A percentile compares a stretch with the other conserved stretches of the same genome.
These are phyloP conservation scores for Fusarium begoniae DNA, from an alignment of 2,329 filamentous ascomycete species.

Conservation along the genomic window DNA sequence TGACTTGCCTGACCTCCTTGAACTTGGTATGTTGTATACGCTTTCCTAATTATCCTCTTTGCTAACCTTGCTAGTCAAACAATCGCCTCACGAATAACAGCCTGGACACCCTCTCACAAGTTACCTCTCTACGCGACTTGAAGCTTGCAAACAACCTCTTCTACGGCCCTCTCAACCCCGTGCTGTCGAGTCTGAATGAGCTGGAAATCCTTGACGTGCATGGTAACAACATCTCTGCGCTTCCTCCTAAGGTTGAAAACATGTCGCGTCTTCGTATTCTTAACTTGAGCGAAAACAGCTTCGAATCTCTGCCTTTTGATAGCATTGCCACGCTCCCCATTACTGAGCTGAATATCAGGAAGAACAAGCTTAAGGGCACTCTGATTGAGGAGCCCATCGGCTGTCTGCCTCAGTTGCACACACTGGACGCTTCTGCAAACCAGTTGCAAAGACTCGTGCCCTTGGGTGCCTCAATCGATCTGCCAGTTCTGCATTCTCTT, in stretches of 20 bases:
- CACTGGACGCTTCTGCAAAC: constrained; percentile 81
- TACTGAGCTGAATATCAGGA: constrained; percentile 76
- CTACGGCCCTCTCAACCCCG: constrained; percentile 71
- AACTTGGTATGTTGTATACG: constrained; percentile 71
- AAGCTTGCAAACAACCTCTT: constrained; percentile 83
- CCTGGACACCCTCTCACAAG: constrained; percentile 77
- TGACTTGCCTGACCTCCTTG: constrained; percentile 79
- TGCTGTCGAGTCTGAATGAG: constrained; percentile 70
- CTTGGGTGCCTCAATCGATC: constrained; percentile 56
- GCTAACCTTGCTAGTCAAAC: constrained; percentile 66
- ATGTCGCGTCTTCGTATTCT: constrained; percentile 77
- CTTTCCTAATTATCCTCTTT: not conserved
- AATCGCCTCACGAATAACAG: constrained; percentile 80
- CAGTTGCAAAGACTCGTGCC: constrained; percentile 67
- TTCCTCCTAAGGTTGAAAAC: constrained; percentile 74
- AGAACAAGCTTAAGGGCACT: constrained; percentile 79
- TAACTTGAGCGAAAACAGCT: constrained; percentile 81
- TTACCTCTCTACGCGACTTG: constrained; percentile 78
- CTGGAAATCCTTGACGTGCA: constrained; percentile 86
- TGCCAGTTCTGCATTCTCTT: constrained; percentile 79
- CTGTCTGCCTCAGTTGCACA: constrained; percentile 72
- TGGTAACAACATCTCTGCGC: constrained; percentile 76
- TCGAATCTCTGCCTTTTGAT: constrained; percentile 77
- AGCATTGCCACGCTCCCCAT: constrained; percentile 74
- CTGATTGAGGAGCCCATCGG: constrained; percentile 72